A percentile compares a stretch with the other conserved stretches of the same genome.
Evolutionary conservation across 129 eudicot species (phyloP).

Genomic region (Tanacetum coccineum): DNA sequence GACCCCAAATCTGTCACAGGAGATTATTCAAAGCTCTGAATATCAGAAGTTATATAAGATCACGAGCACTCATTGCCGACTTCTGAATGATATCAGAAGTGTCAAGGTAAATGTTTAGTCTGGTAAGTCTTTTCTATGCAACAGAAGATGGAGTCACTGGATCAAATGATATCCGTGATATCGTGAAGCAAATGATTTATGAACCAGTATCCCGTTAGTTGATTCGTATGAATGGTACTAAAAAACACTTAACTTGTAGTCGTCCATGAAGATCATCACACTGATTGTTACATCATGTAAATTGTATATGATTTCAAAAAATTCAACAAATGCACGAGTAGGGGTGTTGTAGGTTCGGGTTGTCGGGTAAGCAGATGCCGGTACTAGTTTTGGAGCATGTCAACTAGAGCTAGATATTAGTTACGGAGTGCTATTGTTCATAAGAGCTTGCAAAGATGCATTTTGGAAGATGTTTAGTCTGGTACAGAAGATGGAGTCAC

Average conservation of each 20-base stretch:
- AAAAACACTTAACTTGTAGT: no score
- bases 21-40: conserved; percentile 44
- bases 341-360: no score
- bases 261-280: no score
- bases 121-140: conserved; percentile 44
- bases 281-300: no score
- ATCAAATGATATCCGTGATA: conserved; percentile 27
- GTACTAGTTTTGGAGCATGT: conserved; percentile 45
- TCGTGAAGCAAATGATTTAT: conserved; percentile 39
- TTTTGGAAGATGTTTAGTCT: conserved; percentile 63
- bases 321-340: no score
- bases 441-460: conserved; percentile 59
- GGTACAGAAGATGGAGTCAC: conserved; percentile 60
- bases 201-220: conserved; percentile 44
- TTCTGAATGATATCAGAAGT: conserved; percentile 56
- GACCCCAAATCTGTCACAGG: conserved; percentile 58
- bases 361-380: no score
- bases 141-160: conserved; percentile 64
- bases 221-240: no score
- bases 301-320: no score
- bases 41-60: conserved; percentile 38
- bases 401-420: no score
- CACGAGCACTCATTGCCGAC: conserved; percentile 70
- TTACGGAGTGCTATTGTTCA: conserved; percentile 32
- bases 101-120: conserved; percentile 58